phyloP scores from a whole-genome alignment of 2,329 filamentous ascomycete species.

The Cladosporium sp. region DNA sequence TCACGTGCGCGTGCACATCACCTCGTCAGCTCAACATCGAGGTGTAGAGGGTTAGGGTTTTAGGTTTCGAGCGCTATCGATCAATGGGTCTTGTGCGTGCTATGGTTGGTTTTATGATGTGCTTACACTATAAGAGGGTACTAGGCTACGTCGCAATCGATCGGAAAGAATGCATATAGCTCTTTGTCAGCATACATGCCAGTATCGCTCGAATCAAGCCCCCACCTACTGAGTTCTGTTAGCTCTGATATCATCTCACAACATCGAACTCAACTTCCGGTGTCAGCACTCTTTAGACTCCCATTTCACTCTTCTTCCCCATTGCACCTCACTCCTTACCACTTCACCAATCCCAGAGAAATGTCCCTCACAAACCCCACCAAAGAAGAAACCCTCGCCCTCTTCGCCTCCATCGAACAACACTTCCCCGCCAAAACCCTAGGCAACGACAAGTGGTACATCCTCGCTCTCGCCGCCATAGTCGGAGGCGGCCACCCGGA shows the following conservation, averaged over 20 bases:
- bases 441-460: conserved; percentile 51
- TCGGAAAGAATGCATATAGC: background rate
- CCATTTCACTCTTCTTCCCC: no score
- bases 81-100: background rate
- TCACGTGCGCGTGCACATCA: background rate
- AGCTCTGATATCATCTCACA: background rate
- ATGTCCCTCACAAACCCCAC: conserved; percentile 18
- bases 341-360: background rate
- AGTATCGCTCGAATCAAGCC: background rate
- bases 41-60: background rate
- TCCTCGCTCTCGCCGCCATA: conserved; percentile 50
- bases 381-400: conserved; percentile 7
- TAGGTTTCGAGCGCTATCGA: background rate
- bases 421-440: conserved; percentile 48
- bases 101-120: background rate
- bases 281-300: background rate
- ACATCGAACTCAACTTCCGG: background rate
- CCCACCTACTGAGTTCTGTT: background rate
- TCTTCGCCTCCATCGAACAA: conserved; percentile 48
- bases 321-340: background rate
- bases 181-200: background rate
- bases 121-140: background rate
- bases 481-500: conserved; percentile 56
- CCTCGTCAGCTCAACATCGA: background rate
- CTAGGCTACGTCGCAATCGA: background rate